These are phyloP conservation scores for Plasmodium vinckei DNA, from an alignment of 169 alveolate species.

Conservation along the genomic window DNA sequence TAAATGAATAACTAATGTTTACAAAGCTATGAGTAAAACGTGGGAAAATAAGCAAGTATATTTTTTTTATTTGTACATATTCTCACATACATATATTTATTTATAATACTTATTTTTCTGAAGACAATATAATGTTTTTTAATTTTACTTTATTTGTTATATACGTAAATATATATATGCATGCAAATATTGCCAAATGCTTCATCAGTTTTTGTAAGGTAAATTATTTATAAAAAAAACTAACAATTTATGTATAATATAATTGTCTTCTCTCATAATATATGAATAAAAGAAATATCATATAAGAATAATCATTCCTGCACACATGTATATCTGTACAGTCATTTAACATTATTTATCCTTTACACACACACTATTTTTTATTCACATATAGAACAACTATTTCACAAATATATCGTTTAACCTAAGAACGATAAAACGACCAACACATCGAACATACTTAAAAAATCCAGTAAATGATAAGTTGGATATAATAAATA, in stretches of 20 bases:
- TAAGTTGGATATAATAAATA: constrained; percentile 50
- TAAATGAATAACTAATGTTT: too few species aligned
- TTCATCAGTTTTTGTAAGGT: constrained; percentile 23
- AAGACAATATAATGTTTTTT: constrained; percentile 32
- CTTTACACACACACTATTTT: background rate
- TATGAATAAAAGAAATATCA: too few species aligned
- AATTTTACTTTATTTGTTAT: constrained; percentile 1
- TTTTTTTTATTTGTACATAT: too few species aligned
- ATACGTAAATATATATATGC: constrained; percentile 5
- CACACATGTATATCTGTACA: background rate
- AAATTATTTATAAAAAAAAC: constrained; percentile 1
- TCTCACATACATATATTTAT: background rate
- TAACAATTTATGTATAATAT: background rate
- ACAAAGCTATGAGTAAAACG: background rate
- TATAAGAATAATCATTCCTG: too few species aligned
- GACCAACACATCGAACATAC: constrained; percentile 8
- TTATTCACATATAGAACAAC: background rate
- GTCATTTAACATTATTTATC: background rate
- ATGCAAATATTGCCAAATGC: constrained; percentile 14
- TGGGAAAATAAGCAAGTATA: background rate
- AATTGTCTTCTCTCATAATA: background rate
- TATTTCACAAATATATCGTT: background rate
- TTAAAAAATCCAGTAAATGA: constrained; percentile 63
- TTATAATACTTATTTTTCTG: background rate
- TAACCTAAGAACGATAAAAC: background rate